Evolutionary conservation across 2,329 filamentous ascomycete species (phyloP), one percentile per base, ranked within the genome.

Genomic region (Aphanocladium album): DNA sequence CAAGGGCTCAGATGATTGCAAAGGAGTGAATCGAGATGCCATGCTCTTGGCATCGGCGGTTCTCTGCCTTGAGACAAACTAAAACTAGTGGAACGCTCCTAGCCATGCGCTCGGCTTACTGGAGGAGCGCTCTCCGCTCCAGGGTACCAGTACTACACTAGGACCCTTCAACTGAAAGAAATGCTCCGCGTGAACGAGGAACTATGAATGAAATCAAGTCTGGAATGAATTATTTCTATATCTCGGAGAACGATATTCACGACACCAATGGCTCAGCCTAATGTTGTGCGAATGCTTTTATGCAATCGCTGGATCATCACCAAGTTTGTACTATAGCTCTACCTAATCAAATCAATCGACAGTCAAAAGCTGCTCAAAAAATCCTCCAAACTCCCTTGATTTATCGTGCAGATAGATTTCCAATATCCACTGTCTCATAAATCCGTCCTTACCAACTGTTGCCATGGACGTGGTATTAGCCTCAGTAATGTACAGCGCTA

Each of bases 371-470:
- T 75, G 73, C 66, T 81, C 79, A 50, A 71, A 74, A 64, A 81
- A 81, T 0, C 73, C 78, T 1, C 72, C 74, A 64, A 74, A 73
- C 46, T 72, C 64, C 21, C 68, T 67, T n/a, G 67, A 35, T 1
- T 66, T 68, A 61, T 80, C 75, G 35, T 72, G 72, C 35, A 81
- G 72, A 67, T 81, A 77, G 54, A 81, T 76, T 65, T 81, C 78
- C 62, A 81, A 63, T 60, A 81, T 81, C 79, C 79, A 81, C 69
- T 80, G 79, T 39, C 77, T 64, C 65, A 71, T 73, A 37, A 72
- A 65, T 0, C 79, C 79, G 60, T 79, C 72, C 51, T 73, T 72
- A 2, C 73, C 79, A 4, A 67, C 50, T 3, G 64, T 63, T 23
- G 64, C 68, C 76, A 82, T 80, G 2, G 66, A 65, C n/a, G 75